Evolutionary conservation across 305 asterid species (phyloP).

Genomic region (Fraxinus paxiana): DNA sequence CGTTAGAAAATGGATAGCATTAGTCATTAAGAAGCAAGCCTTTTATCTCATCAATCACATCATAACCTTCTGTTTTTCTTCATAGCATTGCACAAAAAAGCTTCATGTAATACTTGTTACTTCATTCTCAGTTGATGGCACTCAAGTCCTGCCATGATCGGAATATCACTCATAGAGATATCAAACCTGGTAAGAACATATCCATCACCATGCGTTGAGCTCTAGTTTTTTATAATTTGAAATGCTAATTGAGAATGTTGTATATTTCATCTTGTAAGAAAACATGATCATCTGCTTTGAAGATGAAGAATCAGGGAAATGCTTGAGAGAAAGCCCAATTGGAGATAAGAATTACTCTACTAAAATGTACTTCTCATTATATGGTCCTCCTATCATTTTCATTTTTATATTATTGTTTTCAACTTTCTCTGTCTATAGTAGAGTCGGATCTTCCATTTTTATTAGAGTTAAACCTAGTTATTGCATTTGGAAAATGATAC

Average conservation of each 20-base stretch:
- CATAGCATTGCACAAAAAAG: constrained; percentile 11
- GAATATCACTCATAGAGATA: constrained; percentile 93
- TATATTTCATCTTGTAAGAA: constrained; percentile 46
- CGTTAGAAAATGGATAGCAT: not conserved
- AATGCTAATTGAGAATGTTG: constrained; percentile 26
- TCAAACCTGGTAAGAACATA: constrained; percentile 78
- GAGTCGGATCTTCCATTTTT: not conserved
- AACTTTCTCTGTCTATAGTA: not conserved
- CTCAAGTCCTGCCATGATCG: constrained; percentile 92
- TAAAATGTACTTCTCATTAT: constrained; percentile 53
- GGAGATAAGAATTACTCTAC: constrained; percentile 58
- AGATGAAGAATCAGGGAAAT: constrained; percentile 71
- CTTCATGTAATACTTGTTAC: constrained; percentile 26
- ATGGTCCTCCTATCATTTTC: constrained; percentile 14
- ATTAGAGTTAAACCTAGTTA: not conserved
- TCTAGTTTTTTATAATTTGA: constrained; percentile 10
- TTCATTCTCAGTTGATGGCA: constrained; percentile 66
- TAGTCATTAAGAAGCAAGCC: not conserved
- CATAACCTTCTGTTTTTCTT: not conserved
- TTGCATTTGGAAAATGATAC: constrained; percentile 2
- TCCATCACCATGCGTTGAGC: constrained; percentile 12
- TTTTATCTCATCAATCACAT: not conserved
- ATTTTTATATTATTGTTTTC: constrained; percentile 7
- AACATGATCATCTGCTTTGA: constrained; percentile 95
- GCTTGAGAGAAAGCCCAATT: constrained; percentile 66